Conservation (phyloP, 768 basidiomycete species). For the Leccinum variicolor region DNA sequence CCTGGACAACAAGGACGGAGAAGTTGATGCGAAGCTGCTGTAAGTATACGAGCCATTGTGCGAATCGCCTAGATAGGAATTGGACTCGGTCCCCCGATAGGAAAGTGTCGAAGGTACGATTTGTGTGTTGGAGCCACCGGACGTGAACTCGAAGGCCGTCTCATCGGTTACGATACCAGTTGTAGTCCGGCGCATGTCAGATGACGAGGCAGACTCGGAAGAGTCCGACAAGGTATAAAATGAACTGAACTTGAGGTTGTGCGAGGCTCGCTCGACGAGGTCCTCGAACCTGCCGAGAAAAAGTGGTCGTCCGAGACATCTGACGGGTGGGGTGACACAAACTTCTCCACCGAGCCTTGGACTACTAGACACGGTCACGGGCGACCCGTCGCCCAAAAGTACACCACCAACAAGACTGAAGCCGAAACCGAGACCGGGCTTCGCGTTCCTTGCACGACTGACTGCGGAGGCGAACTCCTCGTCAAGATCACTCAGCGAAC, state of each 20-base stretch:
- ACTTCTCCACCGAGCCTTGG: slow-evolving; percentile 42
- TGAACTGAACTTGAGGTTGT: slow-evolving; percentile 27
- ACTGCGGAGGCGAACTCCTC: slow-evolving; percentile 50
- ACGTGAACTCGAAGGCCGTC: slow-evolving; percentile 35
- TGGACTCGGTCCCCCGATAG: slow-evolving; percentile 49
- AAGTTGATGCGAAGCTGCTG: slow-evolving; percentile 35
- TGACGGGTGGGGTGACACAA: slow-evolving; percentile 40
- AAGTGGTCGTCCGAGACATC: slow-evolving; percentile 43
- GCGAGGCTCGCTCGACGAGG: slow-evolving; percentile 30
- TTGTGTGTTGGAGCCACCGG: slow-evolving; percentile 41
- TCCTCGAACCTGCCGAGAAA: slow-evolving; percentile 40
- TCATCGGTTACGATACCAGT: slow-evolving; percentile 37
- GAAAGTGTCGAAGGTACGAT: slow-evolving; percentile 50
- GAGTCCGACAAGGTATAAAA: slow-evolving; percentile 35
- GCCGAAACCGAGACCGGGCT: slow-evolving; percentile 44
- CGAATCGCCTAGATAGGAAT: slow-evolving; percentile 56
- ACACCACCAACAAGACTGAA: slow-evolving; percentile 38
- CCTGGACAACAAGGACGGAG: slow-evolving; percentile 57
- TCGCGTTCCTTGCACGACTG: slow-evolving; percentile 38
- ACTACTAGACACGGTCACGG: no score
- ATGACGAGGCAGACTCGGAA: slow-evolving; percentile 32
- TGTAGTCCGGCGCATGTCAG: slow-evolving; percentile 25
- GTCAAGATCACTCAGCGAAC: slow-evolving; percentile 74
- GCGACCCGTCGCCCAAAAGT: slow-evolving; percentile 51
- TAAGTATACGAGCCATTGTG: slow-evolving; percentile 38